These are phyloP conservation scores for Sinapis alba DNA, from an alignment of 441 rosid species.

Conservation along the genomic window DNA sequence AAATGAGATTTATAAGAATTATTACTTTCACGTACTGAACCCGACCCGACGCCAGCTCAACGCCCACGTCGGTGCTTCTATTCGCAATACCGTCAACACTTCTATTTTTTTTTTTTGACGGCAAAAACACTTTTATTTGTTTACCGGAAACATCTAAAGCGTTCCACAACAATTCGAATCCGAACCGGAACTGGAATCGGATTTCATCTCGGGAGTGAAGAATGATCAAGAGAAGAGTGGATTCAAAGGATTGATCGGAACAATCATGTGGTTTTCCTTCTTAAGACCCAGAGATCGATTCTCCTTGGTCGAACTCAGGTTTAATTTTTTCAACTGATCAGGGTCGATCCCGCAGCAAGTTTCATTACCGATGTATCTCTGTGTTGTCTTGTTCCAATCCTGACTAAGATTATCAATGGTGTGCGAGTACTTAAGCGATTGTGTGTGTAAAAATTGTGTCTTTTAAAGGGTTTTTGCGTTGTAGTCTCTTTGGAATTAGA, in stretches of 20 bases:
- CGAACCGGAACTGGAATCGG: conserved; percentile 29
- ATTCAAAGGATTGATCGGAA: conserved; percentile 45
- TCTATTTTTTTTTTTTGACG: background rate
- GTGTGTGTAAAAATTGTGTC: background rate
- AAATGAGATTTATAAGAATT: too few relatives aligned
- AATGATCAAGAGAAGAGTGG: conserved; percentile 39
- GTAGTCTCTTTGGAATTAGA: conserved; percentile 14
- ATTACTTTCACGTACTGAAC: background rate
- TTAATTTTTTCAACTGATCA: conserved; percentile 7
- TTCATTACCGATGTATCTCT: background rate
- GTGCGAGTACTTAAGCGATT: background rate
- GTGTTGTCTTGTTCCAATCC: background rate
- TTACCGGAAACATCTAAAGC: conserved; percentile 23
- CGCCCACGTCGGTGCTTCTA: conserved; percentile 11
- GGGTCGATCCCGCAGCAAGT: background rate
- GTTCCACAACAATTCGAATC: conserved; percentile 4
- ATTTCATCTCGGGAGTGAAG: conserved; percentile 29
- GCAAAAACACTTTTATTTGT: background rate
- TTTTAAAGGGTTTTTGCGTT: background rate
- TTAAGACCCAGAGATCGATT: conserved; percentile 97
- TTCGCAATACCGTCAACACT: conserved; percentile 25
- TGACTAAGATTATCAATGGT: background rate
- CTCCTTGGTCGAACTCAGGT: conserved; percentile 97
- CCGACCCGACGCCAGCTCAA: conserved; percentile 23
- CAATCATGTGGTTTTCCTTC: conserved; percentile 93